Evolutionary conservation across 441 rosid species (phyloP).

Genomic region (Eutrema salsugineum): DNA sequence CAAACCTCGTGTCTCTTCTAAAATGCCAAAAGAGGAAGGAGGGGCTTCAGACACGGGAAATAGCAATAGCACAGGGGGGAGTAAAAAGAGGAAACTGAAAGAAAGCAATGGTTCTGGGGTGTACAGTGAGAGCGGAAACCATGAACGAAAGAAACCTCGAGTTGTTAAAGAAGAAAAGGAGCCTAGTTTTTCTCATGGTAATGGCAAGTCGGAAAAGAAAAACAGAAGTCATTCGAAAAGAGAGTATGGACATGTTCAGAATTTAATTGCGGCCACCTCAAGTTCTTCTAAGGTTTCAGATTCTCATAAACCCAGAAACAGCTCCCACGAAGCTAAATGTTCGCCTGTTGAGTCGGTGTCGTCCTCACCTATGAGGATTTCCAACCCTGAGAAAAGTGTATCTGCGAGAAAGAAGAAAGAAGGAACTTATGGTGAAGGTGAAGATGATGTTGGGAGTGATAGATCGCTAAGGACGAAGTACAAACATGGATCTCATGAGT

Average conservation of each 20-base stretch:
- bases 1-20: slow-evolving; percentile 38
- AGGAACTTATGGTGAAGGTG: slow-evolving; percentile 44
- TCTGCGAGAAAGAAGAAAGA: slow-evolving; percentile 49
- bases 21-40: slow-evolving; percentile 50
- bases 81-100: slow-evolving; percentile 61
- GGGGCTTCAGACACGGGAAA: slow-evolving; percentile 44
- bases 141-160: slow-evolving; percentile 65
- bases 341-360: slow-evolving; percentile 96
- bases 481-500: slow-evolving; percentile 50
- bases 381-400: slow-evolving; percentile 46
- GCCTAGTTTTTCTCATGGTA: slow-evolving; percentile 52
- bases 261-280: slow-evolving; percentile 70
- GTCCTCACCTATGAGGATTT: slow-evolving; percentile 79
- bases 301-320: slow-evolving; percentile 65
- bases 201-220: slow-evolving; percentile 51
- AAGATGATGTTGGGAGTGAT: slow-evolving; percentile 62
- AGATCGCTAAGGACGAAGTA: slow-evolving; percentile 51
- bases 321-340: slow-evolving; percentile 69
- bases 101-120: slow-evolving; percentile 41
- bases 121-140: slow-evolving; percentile 46
- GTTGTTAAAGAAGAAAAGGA: slow-evolving; percentile 58
- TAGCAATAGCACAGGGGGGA: slow-evolving; percentile 39
- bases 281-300: slow-evolving; percentile 94
- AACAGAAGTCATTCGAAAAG: slow-evolving; percentile 50
- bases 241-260: slow-evolving; percentile 50